Percentiles rank a stretch among this genome's conserved stretches.
Conservation (phyloP, 2,329 filamentous ascomycete species). For the Neurospora crassa region DNA sequence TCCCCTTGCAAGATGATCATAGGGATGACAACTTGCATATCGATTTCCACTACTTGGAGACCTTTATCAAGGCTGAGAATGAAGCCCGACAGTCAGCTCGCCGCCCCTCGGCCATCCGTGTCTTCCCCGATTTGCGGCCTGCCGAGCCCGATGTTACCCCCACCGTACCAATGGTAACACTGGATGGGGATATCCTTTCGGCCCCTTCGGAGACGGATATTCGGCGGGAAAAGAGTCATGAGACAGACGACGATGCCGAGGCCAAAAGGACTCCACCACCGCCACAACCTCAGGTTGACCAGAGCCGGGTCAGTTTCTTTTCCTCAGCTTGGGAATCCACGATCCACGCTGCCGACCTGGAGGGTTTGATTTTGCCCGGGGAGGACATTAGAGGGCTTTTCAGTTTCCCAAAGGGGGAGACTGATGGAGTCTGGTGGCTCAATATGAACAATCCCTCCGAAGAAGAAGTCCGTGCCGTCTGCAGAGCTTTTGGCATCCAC, state of each 20-base stretch:
- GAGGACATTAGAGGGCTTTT: constrained; percentile 88
- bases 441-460: constrained; percentile 86
- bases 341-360: constrained; percentile 81
- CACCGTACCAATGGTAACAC: constrained; percentile 18
- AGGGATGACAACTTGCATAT: constrained; percentile 68
- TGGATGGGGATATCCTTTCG: constrained; percentile 48
- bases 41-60: constrained; percentile 89
- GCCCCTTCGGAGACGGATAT: constrained; percentile 37
- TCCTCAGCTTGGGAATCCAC: constrained; percentile 91
- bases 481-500: constrained; percentile 91
- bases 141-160: constrained; percentile 19
- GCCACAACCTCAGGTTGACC: constrained; percentile 37
- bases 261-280: constrained; percentile 24
- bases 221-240: constrained; percentile 43
- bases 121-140: constrained; percentile 54
- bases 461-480: constrained; percentile 79
- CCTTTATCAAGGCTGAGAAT: constrained; percentile 64
- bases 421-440: constrained; percentile 93
- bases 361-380: constrained; percentile 78
- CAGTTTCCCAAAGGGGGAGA: constrained; percentile 49
- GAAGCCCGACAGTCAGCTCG: constrained; percentile 37
- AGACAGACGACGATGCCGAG: constrained; percentile 35
- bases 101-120: constrained; percentile 35
- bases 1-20: constrained; percentile 62
- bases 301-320: constrained; percentile 91